phyloP scores from a whole-genome alignment of 139 green algal genomes.

The Coelastrella sp. region DNA sequence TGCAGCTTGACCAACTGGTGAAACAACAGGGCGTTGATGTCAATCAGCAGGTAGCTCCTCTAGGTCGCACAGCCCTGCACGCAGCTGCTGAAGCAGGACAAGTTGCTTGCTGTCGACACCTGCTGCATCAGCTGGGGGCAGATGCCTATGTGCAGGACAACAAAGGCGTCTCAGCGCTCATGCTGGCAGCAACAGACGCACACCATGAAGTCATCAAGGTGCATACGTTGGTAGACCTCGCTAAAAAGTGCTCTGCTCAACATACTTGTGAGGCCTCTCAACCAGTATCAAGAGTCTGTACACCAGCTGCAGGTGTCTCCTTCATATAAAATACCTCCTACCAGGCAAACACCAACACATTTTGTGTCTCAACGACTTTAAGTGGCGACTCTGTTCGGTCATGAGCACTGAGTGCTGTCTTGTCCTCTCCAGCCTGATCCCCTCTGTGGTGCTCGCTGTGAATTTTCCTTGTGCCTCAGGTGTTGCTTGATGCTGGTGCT shows the following conservation, averaged over 20 bases:
- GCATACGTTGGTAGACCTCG: no score
- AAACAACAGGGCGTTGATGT: constrained; percentile 1
- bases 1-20: constrained; percentile 2
- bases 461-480: not conserved
- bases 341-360: no score
- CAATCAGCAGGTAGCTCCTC: not conserved
- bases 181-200: not conserved
- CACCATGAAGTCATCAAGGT: constrained; percentile 4
- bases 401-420: no score
- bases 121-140: constrained; percentile 29
- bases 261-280: not conserved
- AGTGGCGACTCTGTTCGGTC: no score
- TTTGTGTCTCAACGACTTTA: no score
- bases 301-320: no score
- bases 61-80: constrained; percentile 20
- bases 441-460: not conserved
- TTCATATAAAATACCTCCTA: no score
- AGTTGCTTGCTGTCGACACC: not conserved
- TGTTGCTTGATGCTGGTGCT: constrained; percentile 39
- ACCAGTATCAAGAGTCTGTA: not conserved
- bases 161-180: constrained; percentile 2
- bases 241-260: not conserved
- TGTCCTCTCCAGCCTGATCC: not conserved
- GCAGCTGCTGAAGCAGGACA: constrained; percentile 21
- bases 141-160: constrained; percentile 11